Evolutionary conservation across 2,329 filamentous ascomycete species (phyloP).

Genomic region (Erysiphe pulchra): DNA sequence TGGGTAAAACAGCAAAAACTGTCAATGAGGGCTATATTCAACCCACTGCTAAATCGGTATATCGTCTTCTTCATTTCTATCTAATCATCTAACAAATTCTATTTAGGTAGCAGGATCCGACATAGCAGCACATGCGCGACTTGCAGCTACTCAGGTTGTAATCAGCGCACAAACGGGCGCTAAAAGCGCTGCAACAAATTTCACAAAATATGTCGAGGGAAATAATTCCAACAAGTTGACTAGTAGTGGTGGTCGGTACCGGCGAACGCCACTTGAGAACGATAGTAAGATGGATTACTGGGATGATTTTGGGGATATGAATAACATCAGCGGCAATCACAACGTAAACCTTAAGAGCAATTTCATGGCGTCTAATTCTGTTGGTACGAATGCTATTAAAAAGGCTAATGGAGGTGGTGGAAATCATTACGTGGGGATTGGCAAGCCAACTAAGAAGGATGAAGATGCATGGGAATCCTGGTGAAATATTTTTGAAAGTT

Average conservation of each 20-base stretch:
- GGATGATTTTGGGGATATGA: slow-evolving; percentile 54
- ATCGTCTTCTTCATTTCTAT: slow-evolving; percentile 7
- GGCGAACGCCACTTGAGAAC: slow-evolving; percentile 19
- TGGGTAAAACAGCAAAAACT: slow-evolving; percentile 72
- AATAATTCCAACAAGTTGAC: slow-evolving; percentile 14
- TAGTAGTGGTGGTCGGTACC: slow-evolving; percentile 5
- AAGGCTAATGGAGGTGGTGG: slow-evolving; percentile 5
- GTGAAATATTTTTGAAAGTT: slow-evolving; percentile 2
- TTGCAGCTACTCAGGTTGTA: slow-evolving; percentile 38
- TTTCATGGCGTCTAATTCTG: slow-evolving; percentile 5
- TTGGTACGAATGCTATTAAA: slow-evolving; percentile 12
- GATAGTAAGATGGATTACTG: slow-evolving; percentile 64
- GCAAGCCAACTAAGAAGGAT: slow-evolving; percentile 17
- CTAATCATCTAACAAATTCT: slow-evolving; percentile 2
- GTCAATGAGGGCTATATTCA: slow-evolving; percentile 83
- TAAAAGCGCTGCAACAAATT: slow-evolving; percentile 48
- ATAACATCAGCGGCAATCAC: not conserved
- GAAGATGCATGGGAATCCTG: slow-evolving; percentile 35
- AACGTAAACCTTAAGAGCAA: not conserved
- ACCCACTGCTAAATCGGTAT: slow-evolving; percentile 68
- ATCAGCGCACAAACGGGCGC: slow-evolving; percentile 42
- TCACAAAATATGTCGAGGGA: slow-evolving; percentile 75
- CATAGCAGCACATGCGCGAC: slow-evolving; percentile 39
- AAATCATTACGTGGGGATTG: not conserved
- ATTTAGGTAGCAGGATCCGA: slow-evolving; percentile 53